These are phyloP conservation scores for Aotearoamyces nothofagi DNA, from an alignment of 2,329 filamentous ascomycete species.

Conservation along the genomic window DNA sequence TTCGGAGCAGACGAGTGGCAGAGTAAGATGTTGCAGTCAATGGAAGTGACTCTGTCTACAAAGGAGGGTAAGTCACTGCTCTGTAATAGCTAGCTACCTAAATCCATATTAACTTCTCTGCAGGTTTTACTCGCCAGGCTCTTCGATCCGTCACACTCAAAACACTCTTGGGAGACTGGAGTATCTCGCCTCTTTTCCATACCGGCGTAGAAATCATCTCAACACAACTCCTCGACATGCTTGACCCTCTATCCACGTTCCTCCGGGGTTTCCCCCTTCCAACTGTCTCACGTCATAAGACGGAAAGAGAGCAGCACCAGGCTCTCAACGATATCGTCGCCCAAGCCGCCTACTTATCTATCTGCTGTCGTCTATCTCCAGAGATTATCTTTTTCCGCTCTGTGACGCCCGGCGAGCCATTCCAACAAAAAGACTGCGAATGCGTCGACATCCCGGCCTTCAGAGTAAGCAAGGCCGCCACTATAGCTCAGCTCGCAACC, in stretches of 20 bases:
- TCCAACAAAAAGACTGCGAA: neutral
- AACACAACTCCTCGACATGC: no score
- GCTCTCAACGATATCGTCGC: neutral
- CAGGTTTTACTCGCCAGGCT: neutral
- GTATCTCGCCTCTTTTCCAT: no score
- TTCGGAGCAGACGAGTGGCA: conserved; percentile 22
- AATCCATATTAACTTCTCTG: no score
- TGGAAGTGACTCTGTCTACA: neutral
- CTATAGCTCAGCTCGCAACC: neutral
- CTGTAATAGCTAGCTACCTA: no score
- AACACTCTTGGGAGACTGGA: neutral
- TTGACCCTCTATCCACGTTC: no score
- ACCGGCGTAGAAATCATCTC: no score
- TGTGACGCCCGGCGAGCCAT: neutral
- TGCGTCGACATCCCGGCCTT: neutral
- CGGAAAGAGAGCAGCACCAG: no score
- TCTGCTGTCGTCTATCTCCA: neutral
- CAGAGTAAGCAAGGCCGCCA: neutral
- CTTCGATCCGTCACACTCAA: neutral
- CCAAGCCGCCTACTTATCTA: neutral
- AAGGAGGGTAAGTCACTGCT: no score
- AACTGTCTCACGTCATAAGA: no score
- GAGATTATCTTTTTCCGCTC: neutral
- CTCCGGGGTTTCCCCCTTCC: no score
- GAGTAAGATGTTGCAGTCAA: conserved; percentile 14